These are phyloP conservation scores for Tolypocladium guangdongense DNA, from an alignment of 2,329 filamentous ascomycete species.

Conservation along the genomic window DNA sequence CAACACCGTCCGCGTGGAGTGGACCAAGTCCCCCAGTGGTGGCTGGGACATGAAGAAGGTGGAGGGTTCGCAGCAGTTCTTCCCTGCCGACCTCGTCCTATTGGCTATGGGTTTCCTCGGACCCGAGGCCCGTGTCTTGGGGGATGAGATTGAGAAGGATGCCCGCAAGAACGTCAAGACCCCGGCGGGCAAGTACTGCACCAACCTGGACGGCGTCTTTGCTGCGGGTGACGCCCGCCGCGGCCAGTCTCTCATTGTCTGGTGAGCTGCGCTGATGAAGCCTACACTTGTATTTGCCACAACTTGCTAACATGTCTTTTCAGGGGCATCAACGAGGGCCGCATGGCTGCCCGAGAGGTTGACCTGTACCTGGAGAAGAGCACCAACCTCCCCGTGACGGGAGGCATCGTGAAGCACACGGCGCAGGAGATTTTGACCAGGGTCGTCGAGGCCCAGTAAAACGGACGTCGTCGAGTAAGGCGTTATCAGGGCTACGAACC, in stretches of 20 bases:
- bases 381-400: slow-evolving; percentile 76
- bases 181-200: slow-evolving; percentile 73
- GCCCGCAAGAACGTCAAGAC: slow-evolving; percentile 95
- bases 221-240: slow-evolving; percentile 91
- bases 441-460: slow-evolving; percentile 7
- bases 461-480: neutral
- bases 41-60: slow-evolving; percentile 99
- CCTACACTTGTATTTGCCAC: too few species aligned
- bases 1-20: slow-evolving; percentile 90
- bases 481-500: neutral
- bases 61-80: slow-evolving; percentile 87
- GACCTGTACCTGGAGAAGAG: slow-evolving; percentile 75
- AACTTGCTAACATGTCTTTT: slow-evolving; percentile 19
- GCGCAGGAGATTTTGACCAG: slow-evolving; percentile 54
- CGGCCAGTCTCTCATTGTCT: slow-evolving; percentile 92
- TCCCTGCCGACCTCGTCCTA: slow-evolving; percentile 88
- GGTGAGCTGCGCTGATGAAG: slow-evolving; percentile 43
- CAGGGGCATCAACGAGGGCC: slow-evolving; percentile 94
- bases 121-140: slow-evolving; percentile 78
- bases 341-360: slow-evolving; percentile 84
- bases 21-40: slow-evolving; percentile 79
- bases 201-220: slow-evolving; percentile 81
- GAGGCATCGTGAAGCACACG: slow-evolving; percentile 82
- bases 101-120: slow-evolving; percentile 97
- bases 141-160: slow-evolving; percentile 84